Evolutionary conservation across 495 filamentous ascomycete genomes (phyloP).

Genomic region (Penicillium verhagenii): DNA sequence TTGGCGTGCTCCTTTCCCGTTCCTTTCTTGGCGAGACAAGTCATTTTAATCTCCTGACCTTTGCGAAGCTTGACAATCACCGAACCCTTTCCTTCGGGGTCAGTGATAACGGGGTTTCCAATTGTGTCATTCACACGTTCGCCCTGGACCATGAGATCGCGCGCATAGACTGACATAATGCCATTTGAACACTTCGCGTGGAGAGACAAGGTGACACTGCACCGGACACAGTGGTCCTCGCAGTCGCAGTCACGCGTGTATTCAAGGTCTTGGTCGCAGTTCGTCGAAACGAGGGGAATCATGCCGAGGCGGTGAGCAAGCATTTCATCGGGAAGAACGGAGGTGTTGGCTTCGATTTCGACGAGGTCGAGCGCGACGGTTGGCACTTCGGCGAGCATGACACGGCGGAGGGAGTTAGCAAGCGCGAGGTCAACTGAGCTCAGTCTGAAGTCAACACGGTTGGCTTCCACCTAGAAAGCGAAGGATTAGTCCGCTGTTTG

Average conservation of each 20-base stretch:
- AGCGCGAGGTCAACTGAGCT: slow-evolving; percentile 79
- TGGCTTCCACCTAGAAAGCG: slow-evolving; percentile 56
- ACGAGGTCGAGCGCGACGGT: slow-evolving; percentile 95
- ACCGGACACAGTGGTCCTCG: slow-evolving; percentile 86
- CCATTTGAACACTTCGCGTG: slow-evolving; percentile 80
- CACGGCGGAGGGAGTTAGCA: slow-evolving; percentile 90
- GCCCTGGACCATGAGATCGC: slow-evolving; percentile 70
- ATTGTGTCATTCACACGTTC: slow-evolving; percentile 66
- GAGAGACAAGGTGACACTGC: slow-evolving; percentile 78
- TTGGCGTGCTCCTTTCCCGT: slow-evolving; percentile 99
- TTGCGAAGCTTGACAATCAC: slow-evolving; percentile 87
- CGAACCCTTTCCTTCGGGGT: slow-evolving; percentile 73
- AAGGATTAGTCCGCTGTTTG: neutral
- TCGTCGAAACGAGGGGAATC: slow-evolving; percentile 80
- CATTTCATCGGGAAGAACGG: slow-evolving; percentile 93
- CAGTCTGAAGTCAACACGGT: slow-evolving; percentile 79
- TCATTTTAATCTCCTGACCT: slow-evolving; percentile 82
- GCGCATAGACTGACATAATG: slow-evolving; percentile 86
- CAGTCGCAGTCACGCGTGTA: slow-evolving; percentile 97
- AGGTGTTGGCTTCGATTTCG: slow-evolving; percentile 89
- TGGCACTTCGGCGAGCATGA: slow-evolving; percentile 91
- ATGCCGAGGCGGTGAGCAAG: slow-evolving; percentile 90
- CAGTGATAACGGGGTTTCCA: slow-evolving; percentile 82
- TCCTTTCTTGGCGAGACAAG: slow-evolving; percentile 94
- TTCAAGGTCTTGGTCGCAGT: slow-evolving; percentile 75